phyloP scores from a whole-genome alignment of 352 stramenopile genomes.

The Phytophthora agathidicida region DNA sequence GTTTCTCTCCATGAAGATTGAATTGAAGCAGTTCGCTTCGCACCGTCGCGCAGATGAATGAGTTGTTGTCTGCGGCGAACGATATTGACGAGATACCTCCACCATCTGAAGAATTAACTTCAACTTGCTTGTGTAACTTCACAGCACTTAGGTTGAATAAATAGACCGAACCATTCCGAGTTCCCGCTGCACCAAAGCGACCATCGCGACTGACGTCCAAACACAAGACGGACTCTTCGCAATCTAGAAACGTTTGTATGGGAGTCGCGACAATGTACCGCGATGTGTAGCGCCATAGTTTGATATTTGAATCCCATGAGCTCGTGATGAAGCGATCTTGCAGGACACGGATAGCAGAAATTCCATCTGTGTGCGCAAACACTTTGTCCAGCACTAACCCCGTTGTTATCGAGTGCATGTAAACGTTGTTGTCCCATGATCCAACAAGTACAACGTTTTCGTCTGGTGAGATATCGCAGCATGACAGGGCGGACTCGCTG shows the following conservation, averaged over 20 bases:
- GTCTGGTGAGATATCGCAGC: constrained; percentile 72
- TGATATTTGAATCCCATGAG: constrained; percentile 81
- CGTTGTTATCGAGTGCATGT: constrained; percentile 72
- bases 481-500: constrained; percentile 54
- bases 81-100: constrained; percentile 59
- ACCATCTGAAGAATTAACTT: constrained; percentile 37
- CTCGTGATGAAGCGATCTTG: constrained; percentile 69
- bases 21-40: constrained; percentile 72
- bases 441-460: constrained; percentile 67
- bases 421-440: constrained; percentile 77
- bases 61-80: constrained; percentile 56
- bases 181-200: constrained; percentile 50
- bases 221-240: constrained; percentile 69
- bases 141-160: constrained; percentile 46
- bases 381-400: constrained; percentile 66
- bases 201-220: constrained; percentile 69
- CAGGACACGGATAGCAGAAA: constrained; percentile 72
- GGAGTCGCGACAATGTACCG: constrained; percentile 53
- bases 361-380: constrained; percentile 67
- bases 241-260: constrained; percentile 64
- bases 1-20: constrained; percentile 50
- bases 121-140: constrained; percentile 35
- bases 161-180: constrained; percentile 63
- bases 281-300: constrained; percentile 74
- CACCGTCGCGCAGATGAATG: constrained; percentile 74